phyloP scores from a whole-genome alignment of 768 basidiomycete species.

The Tephrocybe sp. region DNA sequence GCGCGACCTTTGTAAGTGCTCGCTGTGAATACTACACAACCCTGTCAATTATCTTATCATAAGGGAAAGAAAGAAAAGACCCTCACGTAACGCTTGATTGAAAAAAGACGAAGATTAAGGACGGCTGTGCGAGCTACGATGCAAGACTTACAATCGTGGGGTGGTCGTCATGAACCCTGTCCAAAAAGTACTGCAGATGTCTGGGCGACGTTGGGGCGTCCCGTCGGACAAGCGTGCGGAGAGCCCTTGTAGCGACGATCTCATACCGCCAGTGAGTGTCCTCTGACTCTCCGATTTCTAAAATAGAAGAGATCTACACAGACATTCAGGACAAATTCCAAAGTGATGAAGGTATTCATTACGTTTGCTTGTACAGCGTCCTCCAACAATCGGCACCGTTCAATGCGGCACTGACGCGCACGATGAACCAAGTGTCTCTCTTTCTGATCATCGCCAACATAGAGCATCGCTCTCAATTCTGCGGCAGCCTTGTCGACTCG shows the following conservation, averaged over 20 bases:
- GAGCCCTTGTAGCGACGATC: slow-evolving; percentile 64
- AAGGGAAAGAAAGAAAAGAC: background rate
- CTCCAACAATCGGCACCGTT: slow-evolving; percentile 40
- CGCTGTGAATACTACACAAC: slow-evolving; percentile 60
- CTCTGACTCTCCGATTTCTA: slow-evolving; percentile 56
- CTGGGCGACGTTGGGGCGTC: slow-evolving; percentile 50
- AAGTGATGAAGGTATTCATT: slow-evolving; percentile 17
- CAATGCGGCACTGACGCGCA: slow-evolving; percentile 41
- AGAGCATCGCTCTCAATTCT: slow-evolving; percentile 35
- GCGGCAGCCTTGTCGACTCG: slow-evolving; percentile 35
- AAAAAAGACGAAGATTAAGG: background rate
- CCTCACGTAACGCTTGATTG: slow-evolving; percentile 55
- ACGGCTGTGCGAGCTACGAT: background rate
- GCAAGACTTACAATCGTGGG: slow-evolving; percentile 55
- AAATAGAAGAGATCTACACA: slow-evolving; percentile 36
- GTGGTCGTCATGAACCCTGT: slow-evolving; percentile 60
- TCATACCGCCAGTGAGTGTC: slow-evolving; percentile 80
- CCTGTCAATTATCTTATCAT: slow-evolving; percentile 3
- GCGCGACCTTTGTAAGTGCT: slow-evolving; percentile 72
- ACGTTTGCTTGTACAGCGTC: slow-evolving; percentile 43
- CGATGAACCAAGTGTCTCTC: slow-evolving; percentile 37
- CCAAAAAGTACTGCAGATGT: slow-evolving; percentile 56
- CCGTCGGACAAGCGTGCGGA: slow-evolving; percentile 66
- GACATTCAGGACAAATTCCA: background rate
- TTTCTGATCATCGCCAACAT: slow-evolving; percentile 21